Base-by-base conservation (phyloP, 2,329 filamentous ascomycete species). In the Hypoxylon sp. region DNA sequence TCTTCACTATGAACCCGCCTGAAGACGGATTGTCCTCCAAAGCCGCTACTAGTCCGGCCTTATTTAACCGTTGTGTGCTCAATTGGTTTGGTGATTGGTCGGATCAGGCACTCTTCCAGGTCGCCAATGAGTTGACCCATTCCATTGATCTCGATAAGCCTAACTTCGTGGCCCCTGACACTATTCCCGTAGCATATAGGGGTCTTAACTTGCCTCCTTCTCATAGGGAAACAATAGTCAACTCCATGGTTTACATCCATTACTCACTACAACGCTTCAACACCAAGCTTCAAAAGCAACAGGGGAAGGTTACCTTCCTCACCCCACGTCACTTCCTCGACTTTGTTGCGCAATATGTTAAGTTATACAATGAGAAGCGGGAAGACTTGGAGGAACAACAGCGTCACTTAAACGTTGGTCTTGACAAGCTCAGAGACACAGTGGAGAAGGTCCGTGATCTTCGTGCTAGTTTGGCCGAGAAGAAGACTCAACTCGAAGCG, bases 11-110 rank as follows among this genome's bases (percentile, higher is more conserved):
- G 96, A 99, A 99, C 80, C 96, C 96, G 13, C 97, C 96, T 0
- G 94, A 98, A 78, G 96, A 96, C 74, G 95, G 96, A 0, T 84
- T 99, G 8, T 96, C 93, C 1, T 97, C 94, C 33, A 98, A 98
- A 84, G 96, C 96, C 63, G 97, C 96, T 29, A 99, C 97, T 2
- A 98, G 94, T 87, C 96, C 96, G 67, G 96, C 96, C 44, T 83
- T 99, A 77, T 99, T 99, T 91, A 99, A 99, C 84, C 92, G 96
- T 86, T 99, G 96, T 78, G 96, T 99, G 53, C 91, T 99, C 74
- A 99, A 99, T 83, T 99, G 96, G 96, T 98, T 99, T 79, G 96
- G 96, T 72, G 96, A 99, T 82, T 99, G 96, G 96, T 99, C 96
- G 58, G 96, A 99, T 80, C 96, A 99, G 83, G 97, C 96, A 39